These are phyloP conservation scores for Eimeria necatrix DNA, from an alignment of 169 alveolate genomes.

Conservation along the genomic window DNA sequence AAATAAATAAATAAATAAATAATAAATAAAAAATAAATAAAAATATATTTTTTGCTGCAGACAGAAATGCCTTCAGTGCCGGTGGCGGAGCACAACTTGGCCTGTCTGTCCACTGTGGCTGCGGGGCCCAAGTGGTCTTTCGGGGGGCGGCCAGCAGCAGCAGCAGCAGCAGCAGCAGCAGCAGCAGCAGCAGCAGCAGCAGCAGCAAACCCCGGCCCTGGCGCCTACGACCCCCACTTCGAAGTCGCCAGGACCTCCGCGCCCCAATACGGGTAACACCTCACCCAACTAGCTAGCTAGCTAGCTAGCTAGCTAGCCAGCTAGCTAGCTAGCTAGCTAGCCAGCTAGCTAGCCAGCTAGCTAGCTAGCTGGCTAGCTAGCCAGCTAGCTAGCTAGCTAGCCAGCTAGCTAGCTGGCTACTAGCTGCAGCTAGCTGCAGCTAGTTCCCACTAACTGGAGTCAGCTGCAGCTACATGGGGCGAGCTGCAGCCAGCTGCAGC, in stretches of 20 bases:
- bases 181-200: too few relatives aligned
- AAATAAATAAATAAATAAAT: too few relatives aligned
- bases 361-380: too few relatives aligned
- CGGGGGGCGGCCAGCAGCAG: conserved; percentile 57
- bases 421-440: neutral
- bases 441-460: neutral
- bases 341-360: too few relatives aligned
- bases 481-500: too few relatives aligned
- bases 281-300: neutral
- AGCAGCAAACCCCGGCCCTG: conserved; percentile 67
- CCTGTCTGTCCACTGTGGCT: conserved; percentile 62
- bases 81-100: conserved; percentile 61
- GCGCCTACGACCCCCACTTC: neutral
- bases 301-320: too few relatives aligned
- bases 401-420: neutral
- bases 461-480: too few relatives aligned
- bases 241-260: neutral
- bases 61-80: neutral
- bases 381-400: too few relatives aligned
- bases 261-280: neutral
- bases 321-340: too few relatives aligned
- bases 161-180: too few relatives aligned
- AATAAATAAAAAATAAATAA: too few relatives aligned
- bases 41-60: too few relatives aligned
- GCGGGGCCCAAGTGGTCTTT: conserved; percentile 68